A percentile compares a stretch with the other conserved stretches of the same genome.
phyloP scores from a whole-genome alignment of 345 rosid species.

The Nasturtium officinale region DNA sequence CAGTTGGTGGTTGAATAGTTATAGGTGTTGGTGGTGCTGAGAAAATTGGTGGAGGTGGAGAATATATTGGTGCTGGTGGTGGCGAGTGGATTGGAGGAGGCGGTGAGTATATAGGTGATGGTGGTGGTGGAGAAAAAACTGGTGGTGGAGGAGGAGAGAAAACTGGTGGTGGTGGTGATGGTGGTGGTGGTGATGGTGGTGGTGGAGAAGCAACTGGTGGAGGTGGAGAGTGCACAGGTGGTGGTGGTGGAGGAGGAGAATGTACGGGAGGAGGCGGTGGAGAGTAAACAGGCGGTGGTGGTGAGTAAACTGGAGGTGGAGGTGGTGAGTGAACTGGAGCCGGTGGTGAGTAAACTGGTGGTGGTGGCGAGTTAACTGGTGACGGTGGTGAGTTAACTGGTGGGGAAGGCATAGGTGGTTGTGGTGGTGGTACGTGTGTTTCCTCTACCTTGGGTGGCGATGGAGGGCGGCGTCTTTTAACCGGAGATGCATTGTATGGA shows the following conservation, averaged over 20 bases:
- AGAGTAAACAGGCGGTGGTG: constrained; percentile 21
- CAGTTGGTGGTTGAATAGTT: constrained; percentile 24
- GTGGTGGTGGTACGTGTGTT: constrained; percentile 30
- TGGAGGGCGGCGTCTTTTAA: constrained; percentile 33
- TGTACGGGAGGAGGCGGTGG: constrained; percentile 18
- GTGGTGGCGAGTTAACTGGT: constrained; percentile 10
- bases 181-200: constrained; percentile 26
- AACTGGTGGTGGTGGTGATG: constrained; percentile 20
- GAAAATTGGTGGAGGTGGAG: constrained; percentile 37
- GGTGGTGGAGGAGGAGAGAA: constrained; percentile 25
- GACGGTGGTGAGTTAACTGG: constrained; percentile 9
- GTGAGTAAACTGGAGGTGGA: constrained; percentile 20
- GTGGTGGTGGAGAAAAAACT: constrained; percentile 16
- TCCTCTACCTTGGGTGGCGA: constrained; percentile 33
- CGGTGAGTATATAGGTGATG: constrained; percentile 30
- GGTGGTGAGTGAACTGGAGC: constrained; percentile 12
- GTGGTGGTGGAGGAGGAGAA: constrained; percentile 27
- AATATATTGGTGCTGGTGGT: constrained; percentile 35
- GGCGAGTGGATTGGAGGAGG: constrained; percentile 31
- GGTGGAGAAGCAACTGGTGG: constrained; percentile 29
- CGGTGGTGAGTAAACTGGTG: constrained; percentile 13
- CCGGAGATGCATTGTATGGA: constrained; percentile 32
- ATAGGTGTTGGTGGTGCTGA: constrained; percentile 32
- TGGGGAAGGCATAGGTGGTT: constrained; percentile 27
- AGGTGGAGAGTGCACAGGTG: neutral